These are phyloP conservation scores for Thelonectria blattea DNA, from an alignment of 2,329 filamentous ascomycete genomes.

Conservation along the genomic window DNA sequence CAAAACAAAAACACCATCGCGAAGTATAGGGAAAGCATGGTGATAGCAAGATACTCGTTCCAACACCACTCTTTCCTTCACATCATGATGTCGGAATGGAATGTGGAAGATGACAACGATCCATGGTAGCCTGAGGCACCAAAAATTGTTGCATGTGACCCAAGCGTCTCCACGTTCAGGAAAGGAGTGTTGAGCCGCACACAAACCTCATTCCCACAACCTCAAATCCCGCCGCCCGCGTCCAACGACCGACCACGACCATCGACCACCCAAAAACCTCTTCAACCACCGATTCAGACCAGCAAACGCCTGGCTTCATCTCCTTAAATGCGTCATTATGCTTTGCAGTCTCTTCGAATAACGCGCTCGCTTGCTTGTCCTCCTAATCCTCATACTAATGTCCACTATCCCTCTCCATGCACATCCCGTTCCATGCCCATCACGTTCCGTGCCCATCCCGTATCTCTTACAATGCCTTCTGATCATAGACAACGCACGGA, in stretches of 20 bases:
- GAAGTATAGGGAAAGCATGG: not conserved
- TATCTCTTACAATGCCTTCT: not conserved
- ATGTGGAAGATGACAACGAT: not conserved
- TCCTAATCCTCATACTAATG: too few relatives aligned
- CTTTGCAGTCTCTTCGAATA: not conserved
- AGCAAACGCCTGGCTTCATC: too few relatives aligned
- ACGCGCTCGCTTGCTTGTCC: not conserved
- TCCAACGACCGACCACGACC: not conserved
- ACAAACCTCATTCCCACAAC: constrained; percentile 31
- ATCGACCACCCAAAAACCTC: not conserved
- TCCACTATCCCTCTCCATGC: too few relatives aligned
- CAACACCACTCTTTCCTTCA: too few relatives aligned
- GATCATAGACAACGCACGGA: not conserved
- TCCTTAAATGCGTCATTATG: not conserved
- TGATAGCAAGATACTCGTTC: not conserved
- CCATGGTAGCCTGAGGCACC: not conserved
- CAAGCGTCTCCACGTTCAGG: constrained; percentile 20
- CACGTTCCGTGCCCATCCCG: not conserved
- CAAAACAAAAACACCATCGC: not conserved
- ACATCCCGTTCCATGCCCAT: too few relatives aligned
- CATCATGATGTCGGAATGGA: not conserved
- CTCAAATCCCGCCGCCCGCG: not conserved
- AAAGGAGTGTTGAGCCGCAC: too few relatives aligned
- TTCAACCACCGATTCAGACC: too few relatives aligned
- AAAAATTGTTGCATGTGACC: not conserved